phyloP scores from a whole-genome alignment of 2,329 filamentous ascomycete genomes.

The Geosmithia putterillii region DNA sequence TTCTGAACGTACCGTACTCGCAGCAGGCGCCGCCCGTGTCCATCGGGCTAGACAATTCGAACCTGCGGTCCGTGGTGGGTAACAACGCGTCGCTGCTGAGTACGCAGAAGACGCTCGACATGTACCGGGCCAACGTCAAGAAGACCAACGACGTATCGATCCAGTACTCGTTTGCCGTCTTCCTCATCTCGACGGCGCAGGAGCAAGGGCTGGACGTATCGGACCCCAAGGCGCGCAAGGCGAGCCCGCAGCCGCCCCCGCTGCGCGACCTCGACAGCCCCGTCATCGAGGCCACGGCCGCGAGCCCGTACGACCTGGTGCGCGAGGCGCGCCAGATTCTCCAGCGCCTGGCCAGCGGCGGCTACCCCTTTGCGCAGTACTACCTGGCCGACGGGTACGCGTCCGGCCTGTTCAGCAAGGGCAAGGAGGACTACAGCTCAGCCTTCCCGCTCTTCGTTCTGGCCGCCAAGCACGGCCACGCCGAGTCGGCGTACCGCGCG shows the following conservation, averaged over 20 bases:
- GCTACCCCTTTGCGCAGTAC: constrained; percentile 96
- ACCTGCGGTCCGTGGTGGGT: constrained; percentile 67
- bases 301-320: constrained; percentile 56
- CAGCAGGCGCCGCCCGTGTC: constrained; percentile 55
- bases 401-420: constrained; percentile 90
- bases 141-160: constrained; percentile 86
- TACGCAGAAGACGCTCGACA: constrained; percentile 87
- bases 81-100: constrained; percentile 85
- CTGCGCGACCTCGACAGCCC: constrained; percentile 34
- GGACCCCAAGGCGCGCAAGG: constrained; percentile 30
- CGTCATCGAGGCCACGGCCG: constrained; percentile 29
- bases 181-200: constrained; percentile 80
- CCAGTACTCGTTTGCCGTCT: constrained; percentile 93
- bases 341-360: constrained; percentile 71
- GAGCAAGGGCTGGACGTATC: constrained; percentile 53
- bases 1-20: constrained; percentile 62
- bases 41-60: constrained; percentile 66
- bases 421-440: constrained; percentile 80
- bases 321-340: constrained; percentile 83
- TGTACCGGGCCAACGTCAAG: constrained; percentile 95
- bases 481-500: constrained; percentile 87
- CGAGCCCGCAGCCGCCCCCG: constrained; percentile 28
- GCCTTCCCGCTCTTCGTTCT: constrained; percentile 89
- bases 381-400: constrained; percentile 92
- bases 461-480: constrained; percentile 92